Evolutionary conservation across 2,329 filamentous ascomycete genomes (phyloP).

Genomic region (Talaromyces sp.): DNA sequence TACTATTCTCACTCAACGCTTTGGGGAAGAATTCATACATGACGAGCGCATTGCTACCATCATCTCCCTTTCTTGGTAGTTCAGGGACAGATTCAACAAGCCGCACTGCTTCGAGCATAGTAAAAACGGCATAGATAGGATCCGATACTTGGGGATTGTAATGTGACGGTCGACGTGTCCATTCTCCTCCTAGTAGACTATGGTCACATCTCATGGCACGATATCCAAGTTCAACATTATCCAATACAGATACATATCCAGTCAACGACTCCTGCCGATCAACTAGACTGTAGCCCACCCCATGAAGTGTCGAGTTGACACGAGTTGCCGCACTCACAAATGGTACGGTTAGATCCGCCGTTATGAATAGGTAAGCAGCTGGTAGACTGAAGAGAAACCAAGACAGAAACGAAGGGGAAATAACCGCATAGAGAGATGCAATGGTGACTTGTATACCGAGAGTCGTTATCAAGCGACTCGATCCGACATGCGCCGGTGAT

Average conservation of each 20-base stretch:
- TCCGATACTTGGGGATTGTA: constrained; percentile 62
- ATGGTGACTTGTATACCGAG: constrained; percentile 69
- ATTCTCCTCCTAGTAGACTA: constrained; percentile 88
- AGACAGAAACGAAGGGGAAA: constrained; percentile 60
- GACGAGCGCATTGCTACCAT: constrained; percentile 74
- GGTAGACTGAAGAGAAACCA: constrained; percentile 66
- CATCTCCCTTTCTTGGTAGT: constrained; percentile 46
- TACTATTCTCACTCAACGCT: not conserved
- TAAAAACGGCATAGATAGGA: constrained; percentile 93
- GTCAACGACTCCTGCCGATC: constrained; percentile 83
- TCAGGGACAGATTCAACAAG: constrained; percentile 60
- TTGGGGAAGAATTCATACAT: constrained; percentile 58
- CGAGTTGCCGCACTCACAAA: constrained; percentile 57
- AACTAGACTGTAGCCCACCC: constrained; percentile 69
- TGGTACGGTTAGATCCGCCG: constrained; percentile 71
- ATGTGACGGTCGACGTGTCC: constrained; percentile 58
- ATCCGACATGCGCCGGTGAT: constrained; percentile 55
- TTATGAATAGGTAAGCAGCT: constrained; percentile 60
- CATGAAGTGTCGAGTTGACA: constrained; percentile 64
- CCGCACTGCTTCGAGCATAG: constrained; percentile 87
- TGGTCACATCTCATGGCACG: constrained; percentile 89
- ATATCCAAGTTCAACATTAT: constrained; percentile 68
- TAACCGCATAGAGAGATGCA: constrained; percentile 60
- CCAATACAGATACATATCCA: constrained; percentile 86
- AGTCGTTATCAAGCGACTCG: constrained; percentile 63